Conservation (phyloP, 2,329 filamentous ascomycete genomes). For the Pseudogymnoascus sp. region DNA sequence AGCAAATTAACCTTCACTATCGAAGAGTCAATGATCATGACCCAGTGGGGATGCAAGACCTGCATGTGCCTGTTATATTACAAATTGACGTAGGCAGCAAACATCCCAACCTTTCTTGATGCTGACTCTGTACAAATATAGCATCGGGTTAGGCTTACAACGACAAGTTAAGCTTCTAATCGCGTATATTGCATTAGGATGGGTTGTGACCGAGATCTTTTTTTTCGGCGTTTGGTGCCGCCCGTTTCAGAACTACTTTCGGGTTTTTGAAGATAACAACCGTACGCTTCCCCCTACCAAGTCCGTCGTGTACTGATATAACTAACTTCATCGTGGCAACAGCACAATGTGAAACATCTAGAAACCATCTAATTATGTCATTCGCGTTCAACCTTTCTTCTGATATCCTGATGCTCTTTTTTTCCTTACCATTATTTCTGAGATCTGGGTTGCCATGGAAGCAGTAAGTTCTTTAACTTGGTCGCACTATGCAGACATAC, state of each 20-base stretch:
- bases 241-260: constrained; percentile 47
- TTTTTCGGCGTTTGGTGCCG: constrained; percentile 47
- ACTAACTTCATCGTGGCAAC: constrained; percentile 25
- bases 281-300: constrained; percentile 17
- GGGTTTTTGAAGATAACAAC: constrained; percentile 45
- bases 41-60: constrained; percentile 49
- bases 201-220: constrained; percentile 44
- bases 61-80: constrained; percentile 36
- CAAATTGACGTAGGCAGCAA: constrained; percentile 41
- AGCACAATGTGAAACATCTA: constrained; percentile 48
- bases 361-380: constrained; percentile 52
- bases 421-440: constrained; percentile 44
- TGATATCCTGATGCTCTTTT: constrained; percentile 51
- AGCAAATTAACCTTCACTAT: constrained; percentile 57
- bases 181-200: constrained; percentile 41
- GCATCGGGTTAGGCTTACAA: constrained; percentile 36
- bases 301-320: neutral
- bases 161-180: constrained; percentile 45
- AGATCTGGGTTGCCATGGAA: constrained; percentile 14
- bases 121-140: neutral
- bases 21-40: constrained; percentile 54
- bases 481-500: constrained; percentile 32
- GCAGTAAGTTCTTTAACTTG: constrained; percentile 18
- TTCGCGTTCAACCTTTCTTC: constrained; percentile 53
- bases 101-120: neutral